phyloP scores from a whole-genome alignment of 306 rosid genomes.

The Medicago lupulina region DNA sequence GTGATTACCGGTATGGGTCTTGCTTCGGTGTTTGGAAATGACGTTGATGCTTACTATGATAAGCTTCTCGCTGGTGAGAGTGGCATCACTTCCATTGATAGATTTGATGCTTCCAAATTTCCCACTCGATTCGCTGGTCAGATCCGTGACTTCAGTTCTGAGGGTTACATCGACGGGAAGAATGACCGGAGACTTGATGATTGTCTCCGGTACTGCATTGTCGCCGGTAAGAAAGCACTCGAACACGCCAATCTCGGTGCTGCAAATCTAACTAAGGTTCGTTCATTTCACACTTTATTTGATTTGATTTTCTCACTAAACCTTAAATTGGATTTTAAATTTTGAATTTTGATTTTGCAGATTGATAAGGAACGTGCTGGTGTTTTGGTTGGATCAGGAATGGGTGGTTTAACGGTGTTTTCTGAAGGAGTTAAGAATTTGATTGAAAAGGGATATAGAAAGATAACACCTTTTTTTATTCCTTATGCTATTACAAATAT shows the following conservation, averaged over 20 bases:
- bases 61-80: slow-evolving; percentile 91
- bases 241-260: slow-evolving; percentile 79
- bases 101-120: slow-evolving; percentile 94
- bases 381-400: slow-evolving; percentile 93
- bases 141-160: slow-evolving; percentile 80
- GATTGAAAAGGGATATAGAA: slow-evolving; percentile 87
- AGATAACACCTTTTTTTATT: slow-evolving; percentile 92
- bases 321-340: background rate
- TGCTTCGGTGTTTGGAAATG: slow-evolving; percentile 91
- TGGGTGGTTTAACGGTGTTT: slow-evolving; percentile 93
- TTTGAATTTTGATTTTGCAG: slow-evolving; percentile 47
- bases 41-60: slow-evolving; percentile 75
- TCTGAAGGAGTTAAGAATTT: slow-evolving; percentile 83
- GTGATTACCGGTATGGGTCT: slow-evolving; percentile 95
- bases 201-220: slow-evolving; percentile 89
- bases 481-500: slow-evolving; percentile 95
- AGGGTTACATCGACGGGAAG: slow-evolving; percentile 94
- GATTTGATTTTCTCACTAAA: too few species aligned
- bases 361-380: slow-evolving; percentile 87
- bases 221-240: slow-evolving; percentile 95
- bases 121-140: slow-evolving; percentile 95
- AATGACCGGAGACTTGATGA: slow-evolving; percentile 92
- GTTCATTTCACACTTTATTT: too few species aligned
- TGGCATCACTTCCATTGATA: slow-evolving; percentile 74
- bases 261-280: slow-evolving; percentile 67